Evolutionary conservation across 2,329 filamentous ascomycete species (phyloP).

Genomic region (Arthrobotrys megalospora): DNA sequence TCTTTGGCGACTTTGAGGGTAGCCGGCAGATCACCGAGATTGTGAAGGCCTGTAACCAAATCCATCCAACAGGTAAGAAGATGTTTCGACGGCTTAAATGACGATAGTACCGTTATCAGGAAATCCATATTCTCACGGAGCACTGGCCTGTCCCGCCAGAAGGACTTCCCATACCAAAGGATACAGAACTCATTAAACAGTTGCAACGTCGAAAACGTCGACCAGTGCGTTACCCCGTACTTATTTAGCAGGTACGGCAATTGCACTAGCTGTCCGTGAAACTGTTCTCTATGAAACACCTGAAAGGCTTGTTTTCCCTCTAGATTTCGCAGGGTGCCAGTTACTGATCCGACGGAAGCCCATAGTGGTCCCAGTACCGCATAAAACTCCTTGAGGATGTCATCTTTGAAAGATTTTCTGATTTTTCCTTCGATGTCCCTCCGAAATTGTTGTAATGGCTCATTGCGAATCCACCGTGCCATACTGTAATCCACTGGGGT

Average conservation of each 20-base stretch:
- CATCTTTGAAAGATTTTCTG: background rate
- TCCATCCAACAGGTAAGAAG: background rate
- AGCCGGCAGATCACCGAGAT: background rate
- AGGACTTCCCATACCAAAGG: background rate
- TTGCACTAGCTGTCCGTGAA: background rate
- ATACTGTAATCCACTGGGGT: constrained; percentile 13
- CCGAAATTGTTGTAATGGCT: background rate
- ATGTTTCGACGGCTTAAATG: background rate
- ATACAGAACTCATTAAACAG: background rate
- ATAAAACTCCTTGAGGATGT: background rate
- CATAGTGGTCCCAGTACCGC: background rate
- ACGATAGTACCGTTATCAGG: background rate
- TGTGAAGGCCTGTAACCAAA: background rate
- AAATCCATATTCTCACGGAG: background rate
- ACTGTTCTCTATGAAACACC: background rate
- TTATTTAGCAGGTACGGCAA: background rate
- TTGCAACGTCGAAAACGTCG: background rate
- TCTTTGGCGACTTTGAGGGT: background rate
- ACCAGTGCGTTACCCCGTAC: background rate
- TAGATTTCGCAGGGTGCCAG: background rate
- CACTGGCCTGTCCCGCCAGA: background rate
- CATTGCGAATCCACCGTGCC: background rate
- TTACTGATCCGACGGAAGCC: background rate
- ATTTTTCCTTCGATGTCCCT: background rate
- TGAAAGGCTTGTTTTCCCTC: background rate